Conservation (phyloP, 1,284 basidiomycete species). For the Boletus mariae region DNA sequence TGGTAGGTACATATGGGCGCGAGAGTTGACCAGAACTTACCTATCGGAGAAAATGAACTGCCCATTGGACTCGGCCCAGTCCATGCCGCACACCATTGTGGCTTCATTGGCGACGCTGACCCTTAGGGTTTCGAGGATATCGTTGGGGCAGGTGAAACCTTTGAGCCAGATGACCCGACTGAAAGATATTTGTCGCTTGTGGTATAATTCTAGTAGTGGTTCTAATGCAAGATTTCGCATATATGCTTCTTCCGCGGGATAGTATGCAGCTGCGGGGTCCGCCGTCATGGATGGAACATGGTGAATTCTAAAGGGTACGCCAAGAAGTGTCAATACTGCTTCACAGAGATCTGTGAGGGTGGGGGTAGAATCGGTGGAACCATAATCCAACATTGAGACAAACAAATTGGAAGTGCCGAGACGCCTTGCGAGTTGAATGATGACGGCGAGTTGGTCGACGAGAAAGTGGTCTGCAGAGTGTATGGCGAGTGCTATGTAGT, state of each 20-base stretch:
- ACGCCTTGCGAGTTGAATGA: conserved; percentile 87
- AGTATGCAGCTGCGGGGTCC: conserved; percentile 83
- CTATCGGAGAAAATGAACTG: conserved; percentile 96
- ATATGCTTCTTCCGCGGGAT: conserved; percentile 89
- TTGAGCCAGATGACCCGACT: conserved; percentile 92
- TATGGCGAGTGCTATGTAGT: conserved; percentile 89
- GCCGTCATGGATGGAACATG: conserved; percentile 85
- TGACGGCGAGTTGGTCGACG: conserved; percentile 92
- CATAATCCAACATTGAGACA: conserved; percentile 94
- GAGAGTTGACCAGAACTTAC: conserved; percentile 38
- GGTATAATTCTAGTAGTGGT: conserved; percentile 79
- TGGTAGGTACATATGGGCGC: background rate
- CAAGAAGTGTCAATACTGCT: conserved; percentile 85
- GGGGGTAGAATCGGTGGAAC: conserved; percentile 87
- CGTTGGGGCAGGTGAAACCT: conserved; percentile 95
- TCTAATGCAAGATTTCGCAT: conserved; percentile 89
- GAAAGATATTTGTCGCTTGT: conserved; percentile 77
- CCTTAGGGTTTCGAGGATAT: conserved; percentile 90
- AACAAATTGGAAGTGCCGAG: conserved; percentile 86
- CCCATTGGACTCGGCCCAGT: conserved; percentile 95
- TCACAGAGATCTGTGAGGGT: conserved; percentile 91
- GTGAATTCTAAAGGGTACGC: conserved; percentile 87
- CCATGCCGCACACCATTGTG: conserved; percentile 97
- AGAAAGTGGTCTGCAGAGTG: conserved; percentile 97
- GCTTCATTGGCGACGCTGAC: conserved; percentile 87